Conservation (phyloP, 176 grass and related monocot genomes). For the Phyllostachys edulis region DNA sequence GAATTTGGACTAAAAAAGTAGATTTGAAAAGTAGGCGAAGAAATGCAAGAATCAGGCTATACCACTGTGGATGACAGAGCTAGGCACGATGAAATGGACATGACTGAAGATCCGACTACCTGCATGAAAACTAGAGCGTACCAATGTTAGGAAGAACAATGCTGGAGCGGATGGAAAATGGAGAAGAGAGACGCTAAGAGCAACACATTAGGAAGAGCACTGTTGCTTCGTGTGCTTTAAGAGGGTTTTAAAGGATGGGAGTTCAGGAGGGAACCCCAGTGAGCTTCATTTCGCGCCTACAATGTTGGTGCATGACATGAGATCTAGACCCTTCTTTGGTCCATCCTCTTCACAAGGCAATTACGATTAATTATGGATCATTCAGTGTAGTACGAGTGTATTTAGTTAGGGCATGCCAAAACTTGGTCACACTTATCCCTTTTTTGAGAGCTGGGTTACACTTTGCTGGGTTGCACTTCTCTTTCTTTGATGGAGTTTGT, state of each 20-base stretch:
- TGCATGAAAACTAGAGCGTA: not conserved
- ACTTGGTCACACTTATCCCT: not conserved
- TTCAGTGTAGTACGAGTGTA: not conserved
- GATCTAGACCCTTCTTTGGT: not conserved
- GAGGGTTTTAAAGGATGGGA: no score
- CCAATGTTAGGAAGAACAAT: not conserved
- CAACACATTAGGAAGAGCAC: not conserved
- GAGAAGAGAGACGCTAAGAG: not conserved
- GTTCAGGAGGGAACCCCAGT: not conserved
- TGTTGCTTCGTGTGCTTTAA: not conserved
- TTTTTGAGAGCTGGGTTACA: no score
- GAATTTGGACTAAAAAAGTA: no score
- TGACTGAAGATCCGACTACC: not conserved
- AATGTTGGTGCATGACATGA: not conserved
- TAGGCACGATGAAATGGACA: no score
- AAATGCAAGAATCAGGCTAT: no score
- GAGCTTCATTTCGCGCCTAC: not conserved
- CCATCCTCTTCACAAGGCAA: not conserved
- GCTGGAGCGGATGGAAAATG: not conserved
- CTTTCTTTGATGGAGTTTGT: no score
- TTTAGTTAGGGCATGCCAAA: not conserved
- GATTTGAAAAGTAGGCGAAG: no score
- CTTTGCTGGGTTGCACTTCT: no score
- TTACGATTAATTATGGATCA: not conserved
- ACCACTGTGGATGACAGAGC: no score